Conservation (phyloP, 106 monocot species). For the Vanilla planifolia region DNA sequence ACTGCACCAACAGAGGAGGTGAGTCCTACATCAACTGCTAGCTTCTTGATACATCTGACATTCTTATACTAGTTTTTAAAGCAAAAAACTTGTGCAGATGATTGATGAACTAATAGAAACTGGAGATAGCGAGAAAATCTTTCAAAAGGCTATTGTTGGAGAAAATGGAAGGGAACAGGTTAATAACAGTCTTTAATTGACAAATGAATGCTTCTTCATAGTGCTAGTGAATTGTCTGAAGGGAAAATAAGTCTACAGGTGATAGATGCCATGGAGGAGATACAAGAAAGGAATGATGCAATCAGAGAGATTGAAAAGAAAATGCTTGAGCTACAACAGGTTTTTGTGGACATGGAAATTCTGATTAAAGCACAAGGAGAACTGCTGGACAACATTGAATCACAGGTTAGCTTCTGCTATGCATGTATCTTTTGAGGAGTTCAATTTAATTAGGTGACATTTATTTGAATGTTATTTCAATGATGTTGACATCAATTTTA, state of each 20-base stretch:
- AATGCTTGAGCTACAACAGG: conserved; percentile 45
- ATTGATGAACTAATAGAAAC: conserved; percentile 57
- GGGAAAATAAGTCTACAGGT: conserved; percentile 17
- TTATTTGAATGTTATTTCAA: not conserved
- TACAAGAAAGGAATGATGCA: conserved; percentile 56
- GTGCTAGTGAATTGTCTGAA: not conserved
- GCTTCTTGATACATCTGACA: not conserved
- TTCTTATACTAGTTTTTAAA: not conserved
- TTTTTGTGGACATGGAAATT: conserved; percentile 52
- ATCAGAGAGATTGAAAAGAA: conserved; percentile 53
- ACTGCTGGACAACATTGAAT: conserved; percentile 42
- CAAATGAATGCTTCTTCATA: not conserved
- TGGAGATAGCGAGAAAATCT: conserved; percentile 53
- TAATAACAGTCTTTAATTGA: not conserved
- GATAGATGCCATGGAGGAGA: conserved; percentile 34
- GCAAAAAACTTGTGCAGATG: conserved; percentile 17
- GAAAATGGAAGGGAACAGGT: conserved; percentile 57
- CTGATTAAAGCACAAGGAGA: conserved; percentile 52
- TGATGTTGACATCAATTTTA: not conserved
- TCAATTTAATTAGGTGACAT: not conserved
- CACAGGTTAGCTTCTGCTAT: conserved; percentile 18
- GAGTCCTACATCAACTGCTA: not conserved
- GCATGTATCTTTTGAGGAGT: not conserved
- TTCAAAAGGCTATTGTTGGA: conserved; percentile 44
- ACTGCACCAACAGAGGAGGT: conserved; percentile 49